Evolutionary conservation across 345 rosid species (phyloP), one percentile per base, ranked within the genome.

Genomic region (Ricinus communis): DNA sequence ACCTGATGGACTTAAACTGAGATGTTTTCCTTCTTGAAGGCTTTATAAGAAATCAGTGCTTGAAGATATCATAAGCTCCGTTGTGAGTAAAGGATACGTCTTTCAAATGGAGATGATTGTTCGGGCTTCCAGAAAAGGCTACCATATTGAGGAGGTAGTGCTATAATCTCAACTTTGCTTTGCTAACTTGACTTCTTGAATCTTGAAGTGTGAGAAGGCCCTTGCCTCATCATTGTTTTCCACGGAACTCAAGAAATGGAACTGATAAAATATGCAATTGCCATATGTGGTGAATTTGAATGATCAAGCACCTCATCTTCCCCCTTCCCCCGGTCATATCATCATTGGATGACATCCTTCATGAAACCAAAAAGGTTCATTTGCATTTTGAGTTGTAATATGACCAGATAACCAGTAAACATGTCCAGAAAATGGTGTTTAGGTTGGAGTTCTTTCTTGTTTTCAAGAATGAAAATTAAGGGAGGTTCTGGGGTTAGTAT

Each of bases 71-170:
- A 92, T 95, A 57, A 80, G 81, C 69, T 88, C 96, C 56, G 85
- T 90, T 52, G 97, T 95, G 51, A 95, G 98, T 70, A 95, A 92
- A 79, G 97, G 98, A 31, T 92, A 93, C 52, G 99, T 95, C 56
- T 95, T 95, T 78, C 99, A 95, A 76, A 95, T 95, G 97, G 99
- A 95, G 87, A 95, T 95, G 96, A 92, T 95, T 64, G 99, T 95
- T 41, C 92, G 98, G 61, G 99, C 98, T 40, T 82, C 96, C 33
- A 89, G 99, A 75, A 89, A 87, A 77, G 87, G 96, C 73, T 90
- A 82, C 84, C 93, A 77, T 70, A 90, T 92, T 69, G 99, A 95
- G 83, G 99, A 95, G 99, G 96, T 90, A 80, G 15, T 25, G 10
- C 52, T 50, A 10, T 66, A 66, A 59, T 60, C 47, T 46, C 19